Base-by-base conservation (phyloP, 257 asterid species). In the Solanum pimpinellifolium region DNA sequence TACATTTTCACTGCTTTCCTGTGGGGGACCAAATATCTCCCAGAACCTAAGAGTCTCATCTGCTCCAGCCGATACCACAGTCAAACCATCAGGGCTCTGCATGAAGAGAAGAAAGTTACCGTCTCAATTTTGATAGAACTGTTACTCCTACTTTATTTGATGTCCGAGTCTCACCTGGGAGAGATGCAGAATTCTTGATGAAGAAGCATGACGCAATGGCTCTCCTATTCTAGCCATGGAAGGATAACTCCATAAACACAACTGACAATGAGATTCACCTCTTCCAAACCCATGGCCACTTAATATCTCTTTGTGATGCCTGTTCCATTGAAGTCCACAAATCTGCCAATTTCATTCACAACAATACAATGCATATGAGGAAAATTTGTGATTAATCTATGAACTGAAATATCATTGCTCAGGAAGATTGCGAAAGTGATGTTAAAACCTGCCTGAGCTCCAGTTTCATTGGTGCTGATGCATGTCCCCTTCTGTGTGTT, bases 51-150 rank as follows among this genome's bases (percentile, higher is more conserved):
- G 89, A 4, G 92, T 88, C 91, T 92, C 95, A 18, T 94, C 96
- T 88, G 87, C 98, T 90, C 89, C 94, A 29, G 94, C 98, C 5
- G 98, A 89, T 77, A 86, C 94, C 88, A 90, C 95, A 5, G 95
- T 93, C 80, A 89, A 86, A 89, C 99, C 99, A 90, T 95, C 95
- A 1, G 98, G 96, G 92, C 97, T 94, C 98, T 96, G 93, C 87
- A 66, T 29, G 66, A 75, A 68, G 88, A 1, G 87, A 70, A 56
- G 25, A 20, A 88, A 83, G 23, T 25, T 37, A 27, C 73, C 1
- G 39, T 29, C 66, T 46, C 13, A 52, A 41, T 25, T 65, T 25
- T 88, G 56, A 73, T 31, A 73, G 9, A 35, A 37, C 52, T 39
- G n/a, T 31, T 18, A 20, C 69, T 56, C 37, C 70, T 62, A 72